Base-by-base conservation (phyloP, 2,329 filamentous ascomycete genomes). In the Alternaria gansuensis region DNA sequence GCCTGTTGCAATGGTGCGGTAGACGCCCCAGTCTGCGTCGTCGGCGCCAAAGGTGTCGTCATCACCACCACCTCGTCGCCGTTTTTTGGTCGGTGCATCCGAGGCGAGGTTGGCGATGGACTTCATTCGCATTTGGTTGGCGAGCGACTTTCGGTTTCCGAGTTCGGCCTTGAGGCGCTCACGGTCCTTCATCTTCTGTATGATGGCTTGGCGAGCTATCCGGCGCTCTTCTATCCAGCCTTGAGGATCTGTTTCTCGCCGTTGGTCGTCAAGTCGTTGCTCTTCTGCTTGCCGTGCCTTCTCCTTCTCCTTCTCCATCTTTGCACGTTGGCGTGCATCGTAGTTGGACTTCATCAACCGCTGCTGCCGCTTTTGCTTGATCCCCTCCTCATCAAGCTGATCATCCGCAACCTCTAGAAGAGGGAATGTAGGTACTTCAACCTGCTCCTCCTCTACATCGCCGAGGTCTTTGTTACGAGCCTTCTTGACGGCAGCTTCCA, bases 71-170 rank as follows among this genome's bases (percentile, higher is more conserved):
- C 92, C 93, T 17, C 93, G 88, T 13, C 92, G 84, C 56, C 94
- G 87, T 78, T 97, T 96, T 76, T 93, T 93, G 6, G 79, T 80
- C 0, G 94, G 93, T 5, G 87, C 88, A 77, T 99, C 95, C 0
- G 94, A 93, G 3, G 95, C 95, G 1, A 99, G 88, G 73, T 97
- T 97, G 59, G 95, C 95, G 58, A 99, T 93, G 50, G 90, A 94
- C 81, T 98, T 98, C 95, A 99, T 99, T 63, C 95, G 91, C 80
- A 96, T 96, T 78, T 98, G 94, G 57, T 91, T 95, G 8, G 95
- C 95, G 21, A 97, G 87, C 0, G 93, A 97, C 78, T 99, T 99
- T 73, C 95, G 91, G 79, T 98, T 98, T 56, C 94, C 93, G 1
- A 97, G 86, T 73, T 99, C 95, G 41, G 93, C 92, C 80, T 97